These are phyloP conservation scores for Trichophyton schoenleinii DNA, from an alignment of 2,329 filamentous ascomycete species.

Conservation along the genomic window DNA sequence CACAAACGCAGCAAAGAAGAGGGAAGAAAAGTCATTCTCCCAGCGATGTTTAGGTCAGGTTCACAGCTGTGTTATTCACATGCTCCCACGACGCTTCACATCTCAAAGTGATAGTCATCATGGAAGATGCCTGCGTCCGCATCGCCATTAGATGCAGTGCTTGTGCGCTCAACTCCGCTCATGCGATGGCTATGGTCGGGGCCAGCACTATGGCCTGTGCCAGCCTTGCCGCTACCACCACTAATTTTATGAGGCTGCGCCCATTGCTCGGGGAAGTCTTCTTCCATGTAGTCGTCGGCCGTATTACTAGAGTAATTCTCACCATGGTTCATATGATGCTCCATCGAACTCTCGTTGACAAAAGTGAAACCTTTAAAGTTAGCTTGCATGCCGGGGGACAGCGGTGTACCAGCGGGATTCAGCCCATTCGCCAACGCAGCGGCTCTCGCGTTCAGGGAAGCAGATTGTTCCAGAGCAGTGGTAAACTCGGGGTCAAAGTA, in stretches of 20 bases:
- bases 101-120: conserved; percentile 35
- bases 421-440: conserved; percentile 69
- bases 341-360: conserved; percentile 92
- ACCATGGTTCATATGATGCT: conserved; percentile 49
- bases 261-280: conserved; percentile 7
- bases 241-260: not conserved
- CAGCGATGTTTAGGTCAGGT: not conserved
- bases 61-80: not conserved
- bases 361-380: conserved; percentile 99
- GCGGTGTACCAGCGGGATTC: conserved; percentile 75
- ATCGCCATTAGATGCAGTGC: conserved; percentile 15
- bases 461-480: conserved; percentile 74
- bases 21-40: no score
- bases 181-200: conserved; percentile 27
- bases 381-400: conserved; percentile 90
- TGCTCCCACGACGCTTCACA: conserved; percentile 18
- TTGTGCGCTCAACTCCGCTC: conserved; percentile 32
- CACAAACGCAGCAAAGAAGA: no score
- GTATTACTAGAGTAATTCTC: conserved; percentile 23
- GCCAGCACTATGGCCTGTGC: not conserved
- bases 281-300: conserved; percentile 29
- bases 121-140: conserved; percentile 32
- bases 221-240: not conserved
- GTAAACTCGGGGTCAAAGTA: conserved; percentile 99
- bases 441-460: conserved; percentile 81